Percentiles rank a stretch among this genome's conserved stretches.
These are phyloP conservation scores for Tuber magnatum DNA, from an alignment of 495 filamentous ascomycete species.

Conservation along the genomic window DNA sequence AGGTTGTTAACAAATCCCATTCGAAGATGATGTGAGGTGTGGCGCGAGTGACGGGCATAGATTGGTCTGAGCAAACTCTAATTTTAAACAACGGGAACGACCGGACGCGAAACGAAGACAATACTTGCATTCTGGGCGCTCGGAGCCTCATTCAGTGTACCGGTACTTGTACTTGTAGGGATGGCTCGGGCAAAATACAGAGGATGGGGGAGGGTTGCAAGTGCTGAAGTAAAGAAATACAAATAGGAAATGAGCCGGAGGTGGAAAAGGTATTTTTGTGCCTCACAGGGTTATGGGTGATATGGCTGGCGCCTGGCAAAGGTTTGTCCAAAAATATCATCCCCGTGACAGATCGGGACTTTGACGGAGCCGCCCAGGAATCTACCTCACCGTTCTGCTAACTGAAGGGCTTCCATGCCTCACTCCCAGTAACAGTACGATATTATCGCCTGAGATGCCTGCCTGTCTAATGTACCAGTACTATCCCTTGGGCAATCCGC, in stretches of 20 bases:
- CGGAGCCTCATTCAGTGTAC: background rate
- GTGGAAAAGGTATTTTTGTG: conserved; percentile 3
- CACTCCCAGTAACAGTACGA: background rate
- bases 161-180: no score
- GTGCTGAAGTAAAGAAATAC: background rate
- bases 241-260: background rate
- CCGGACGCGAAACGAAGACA: background rate
- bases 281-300: background rate
- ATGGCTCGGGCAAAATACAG: background rate
- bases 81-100: background rate
- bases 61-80: background rate
- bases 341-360: background rate
- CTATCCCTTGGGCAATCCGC: no score
- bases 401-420: background rate
- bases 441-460: background rate
- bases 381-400: background rate
- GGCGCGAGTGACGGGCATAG: background rate
- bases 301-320: background rate
- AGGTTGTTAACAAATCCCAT: background rate
- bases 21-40: background rate
- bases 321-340: background rate
- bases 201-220: background rate
- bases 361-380: background rate
- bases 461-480: background rate
- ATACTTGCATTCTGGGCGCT: background rate